phyloP scores from a whole-genome alignment of 768 basidiomycete genomes.

The Serendipita sp. region DNA sequence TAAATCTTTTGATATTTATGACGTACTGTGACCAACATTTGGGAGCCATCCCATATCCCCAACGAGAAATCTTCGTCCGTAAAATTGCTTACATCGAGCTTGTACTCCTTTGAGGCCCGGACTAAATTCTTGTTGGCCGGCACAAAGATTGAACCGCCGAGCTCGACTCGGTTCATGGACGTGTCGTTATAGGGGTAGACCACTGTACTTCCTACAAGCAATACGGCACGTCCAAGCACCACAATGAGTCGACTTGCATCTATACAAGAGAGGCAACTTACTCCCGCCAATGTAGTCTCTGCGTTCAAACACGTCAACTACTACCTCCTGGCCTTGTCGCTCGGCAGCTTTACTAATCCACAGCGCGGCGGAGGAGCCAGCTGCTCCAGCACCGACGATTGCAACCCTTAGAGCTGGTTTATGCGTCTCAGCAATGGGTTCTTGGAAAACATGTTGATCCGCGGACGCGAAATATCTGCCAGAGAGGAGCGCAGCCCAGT shows the following conservation, averaged over 20 bases:
- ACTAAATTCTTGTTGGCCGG: slow-evolving; percentile 32
- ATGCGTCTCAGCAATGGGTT: neutral
- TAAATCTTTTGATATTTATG: too few species aligned
- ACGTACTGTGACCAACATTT: slow-evolving; percentile 50
- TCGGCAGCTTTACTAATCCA: slow-evolving; percentile 71
- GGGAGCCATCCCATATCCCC: slow-evolving; percentile 73
- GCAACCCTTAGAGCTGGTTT: slow-evolving; percentile 37
- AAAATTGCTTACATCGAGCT: slow-evolving; percentile 40
- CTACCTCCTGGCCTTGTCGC: slow-evolving; percentile 38
- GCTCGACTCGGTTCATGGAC: slow-evolving; percentile 49
- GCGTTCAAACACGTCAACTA: slow-evolving; percentile 75
- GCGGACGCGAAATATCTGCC: neutral
- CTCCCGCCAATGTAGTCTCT: slow-evolving; percentile 67
- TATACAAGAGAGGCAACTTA: slow-evolving; percentile 29
- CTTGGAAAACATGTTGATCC: neutral
- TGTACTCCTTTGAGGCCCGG: slow-evolving; percentile 70
- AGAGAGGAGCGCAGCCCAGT: neutral
- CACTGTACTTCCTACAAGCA: slow-evolving; percentile 48
- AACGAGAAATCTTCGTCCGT: slow-evolving; percentile 34
- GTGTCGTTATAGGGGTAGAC: slow-evolving; percentile 56
- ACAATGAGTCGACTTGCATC: neutral
- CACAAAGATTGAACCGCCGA: slow-evolving; percentile 84
- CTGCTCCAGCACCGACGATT: slow-evolving; percentile 83
- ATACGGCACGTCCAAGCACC: neutral
- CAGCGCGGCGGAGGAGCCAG: slow-evolving; percentile 66